A percentile compares a stretch with the other conserved stretches of the same genome.
These are phyloP conservation scores for Holtermannia corniformis DNA, from an alignment of 768 basidiomycete species.

Conservation along the genomic window DNA sequence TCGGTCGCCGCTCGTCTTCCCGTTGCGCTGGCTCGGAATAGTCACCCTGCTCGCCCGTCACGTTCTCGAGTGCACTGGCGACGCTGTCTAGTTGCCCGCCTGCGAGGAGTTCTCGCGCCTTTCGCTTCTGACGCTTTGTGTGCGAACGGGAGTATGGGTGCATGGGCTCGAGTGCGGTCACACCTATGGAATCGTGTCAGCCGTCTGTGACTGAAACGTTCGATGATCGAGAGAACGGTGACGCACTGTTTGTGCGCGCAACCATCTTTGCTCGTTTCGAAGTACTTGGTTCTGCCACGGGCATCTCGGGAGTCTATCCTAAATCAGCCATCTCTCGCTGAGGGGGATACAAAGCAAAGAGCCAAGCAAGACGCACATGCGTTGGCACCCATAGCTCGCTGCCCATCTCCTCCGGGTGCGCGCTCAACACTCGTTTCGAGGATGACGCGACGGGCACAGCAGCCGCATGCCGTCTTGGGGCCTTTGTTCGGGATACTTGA, in stretches of 20 bases:
- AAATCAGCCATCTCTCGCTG: not conserved
- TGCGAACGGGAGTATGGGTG: constrained; percentile 35
- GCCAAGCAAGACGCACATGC: not conserved
- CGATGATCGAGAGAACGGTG: not conserved
- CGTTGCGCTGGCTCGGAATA: too few species aligned
- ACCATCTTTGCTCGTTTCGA: not conserved
- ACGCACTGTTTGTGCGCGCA: not conserved
- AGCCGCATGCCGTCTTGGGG: constrained; percentile 11
- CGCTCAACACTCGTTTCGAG: not conserved
- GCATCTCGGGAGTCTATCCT: not conserved
- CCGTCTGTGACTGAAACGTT: not conserved
- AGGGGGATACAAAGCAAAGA: too few species aligned
- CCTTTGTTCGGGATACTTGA: constrained; percentile 12
- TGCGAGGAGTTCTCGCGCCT: constrained; percentile 21
- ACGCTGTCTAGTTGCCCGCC: constrained; percentile 21
- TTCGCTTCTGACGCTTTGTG: constrained; percentile 27
- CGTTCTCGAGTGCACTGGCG: constrained; percentile 7
- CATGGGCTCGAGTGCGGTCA: constrained; percentile 1
- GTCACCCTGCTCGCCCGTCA: not conserved
- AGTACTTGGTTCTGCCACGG: not conserved
- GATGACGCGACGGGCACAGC: constrained; percentile 12
- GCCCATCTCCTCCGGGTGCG: not conserved
- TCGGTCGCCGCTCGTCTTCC: not conserved
- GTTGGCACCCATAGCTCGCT: too few species aligned
- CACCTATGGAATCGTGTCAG: not conserved